Conservation (phyloP, 2,329 filamentous ascomycete species). For the Rhynchosporium secalis region DNA sequence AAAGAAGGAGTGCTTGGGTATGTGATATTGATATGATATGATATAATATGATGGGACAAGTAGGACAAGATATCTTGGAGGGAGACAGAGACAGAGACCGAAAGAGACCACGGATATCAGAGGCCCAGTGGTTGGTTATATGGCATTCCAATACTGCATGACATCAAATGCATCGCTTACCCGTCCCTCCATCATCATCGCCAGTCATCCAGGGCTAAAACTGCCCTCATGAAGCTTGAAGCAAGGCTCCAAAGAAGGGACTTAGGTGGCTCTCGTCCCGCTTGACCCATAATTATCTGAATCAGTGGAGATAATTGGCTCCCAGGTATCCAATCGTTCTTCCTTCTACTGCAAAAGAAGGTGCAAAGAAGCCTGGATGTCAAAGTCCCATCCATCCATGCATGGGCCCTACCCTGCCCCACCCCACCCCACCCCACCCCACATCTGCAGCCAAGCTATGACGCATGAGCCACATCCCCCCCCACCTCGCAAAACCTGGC, state of each 20-base stretch:
- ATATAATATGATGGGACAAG: too few species aligned
- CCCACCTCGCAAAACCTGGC: background rate
- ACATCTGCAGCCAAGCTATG: background rate
- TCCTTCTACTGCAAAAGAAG: background rate
- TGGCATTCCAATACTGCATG: background rate
- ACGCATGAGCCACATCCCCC: slow-evolving; percentile 1
- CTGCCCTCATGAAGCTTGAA: background rate
- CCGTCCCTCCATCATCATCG: background rate
- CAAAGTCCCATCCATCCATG: background rate
- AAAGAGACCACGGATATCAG: background rate
- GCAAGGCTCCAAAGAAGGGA: background rate
- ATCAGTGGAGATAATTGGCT: background rate
- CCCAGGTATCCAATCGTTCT: background rate
- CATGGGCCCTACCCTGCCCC: too few species aligned
- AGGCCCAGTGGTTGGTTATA: background rate
- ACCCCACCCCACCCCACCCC: too few species aligned
- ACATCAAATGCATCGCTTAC: slow-evolving; percentile 1
- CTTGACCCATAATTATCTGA: background rate
- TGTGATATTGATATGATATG: background rate
- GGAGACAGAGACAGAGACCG: background rate
- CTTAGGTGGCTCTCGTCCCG: background rate
- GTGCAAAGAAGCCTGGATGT: slow-evolving; percentile 1
- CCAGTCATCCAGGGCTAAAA: background rate
- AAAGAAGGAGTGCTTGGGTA: slow-evolving; percentile 7
- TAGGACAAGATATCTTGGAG: background rate